phyloP scores from a whole-genome alignment of 2,329 filamentous ascomycete genomes.

The Chrysosporium keratinophilum region DNA sequence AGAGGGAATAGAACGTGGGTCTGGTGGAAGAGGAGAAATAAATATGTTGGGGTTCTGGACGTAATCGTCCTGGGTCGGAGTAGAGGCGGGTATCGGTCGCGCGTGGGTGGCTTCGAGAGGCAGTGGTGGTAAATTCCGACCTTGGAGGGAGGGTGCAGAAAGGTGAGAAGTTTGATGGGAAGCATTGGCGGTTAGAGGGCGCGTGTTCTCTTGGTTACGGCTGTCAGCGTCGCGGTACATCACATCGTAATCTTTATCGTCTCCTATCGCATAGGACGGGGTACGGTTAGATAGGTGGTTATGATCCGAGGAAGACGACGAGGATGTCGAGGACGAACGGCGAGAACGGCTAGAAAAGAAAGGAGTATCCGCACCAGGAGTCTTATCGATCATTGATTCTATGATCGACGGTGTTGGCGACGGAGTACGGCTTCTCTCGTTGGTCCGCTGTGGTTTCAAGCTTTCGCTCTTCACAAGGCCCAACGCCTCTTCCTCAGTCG shows the following conservation, averaged over 20 bases:
- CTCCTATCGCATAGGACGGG: conserved; percentile 11
- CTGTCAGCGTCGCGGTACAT: not conserved
- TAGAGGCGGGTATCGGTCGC: not conserved
- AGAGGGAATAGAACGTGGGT: conserved; percentile 2
- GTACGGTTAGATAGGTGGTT: not conserved
- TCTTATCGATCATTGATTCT: conserved; percentile 1
- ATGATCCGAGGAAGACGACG: not conserved
- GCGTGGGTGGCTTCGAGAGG: not conserved
- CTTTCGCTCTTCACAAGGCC: conserved; percentile 69
- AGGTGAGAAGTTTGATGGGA: not conserved
- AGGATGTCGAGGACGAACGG: conserved; percentile 1
- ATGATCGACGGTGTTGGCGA: conserved; percentile 11
- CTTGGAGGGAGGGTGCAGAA: not conserved
- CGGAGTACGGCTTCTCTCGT: conserved; percentile 17
- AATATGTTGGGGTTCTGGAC: conserved; percentile 2
- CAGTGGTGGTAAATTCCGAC: conserved; percentile 1
- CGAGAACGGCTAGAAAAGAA: not conserved
- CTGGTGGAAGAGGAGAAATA: conserved; percentile 3
- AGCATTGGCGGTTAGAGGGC: not conserved
- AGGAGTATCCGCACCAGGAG: not conserved
- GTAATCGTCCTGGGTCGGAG: not conserved
- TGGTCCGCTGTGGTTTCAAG: not conserved
- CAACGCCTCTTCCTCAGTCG: conserved; percentile 71
- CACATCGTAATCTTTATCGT: not conserved
- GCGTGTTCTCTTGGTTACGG: not conserved